Evolutionary conservation across 1,284 basidiomycete genomes (phyloP).

Genomic region (Sanguinoderma infundibulare): DNA sequence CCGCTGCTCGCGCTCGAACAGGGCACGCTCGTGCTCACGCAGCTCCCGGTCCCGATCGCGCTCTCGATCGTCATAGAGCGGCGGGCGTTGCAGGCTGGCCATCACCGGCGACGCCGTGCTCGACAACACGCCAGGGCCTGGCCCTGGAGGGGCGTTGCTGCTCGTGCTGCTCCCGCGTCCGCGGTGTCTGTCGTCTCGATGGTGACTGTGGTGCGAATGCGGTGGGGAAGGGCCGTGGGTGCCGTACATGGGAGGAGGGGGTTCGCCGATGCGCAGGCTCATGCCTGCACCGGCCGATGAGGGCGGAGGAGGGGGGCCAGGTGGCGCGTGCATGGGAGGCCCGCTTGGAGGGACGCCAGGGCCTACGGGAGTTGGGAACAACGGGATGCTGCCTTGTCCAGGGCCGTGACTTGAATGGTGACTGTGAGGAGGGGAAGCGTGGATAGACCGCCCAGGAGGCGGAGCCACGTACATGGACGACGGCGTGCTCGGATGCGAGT

Average conservation of each 20-base stretch:
- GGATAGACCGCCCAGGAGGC: constrained; percentile 16
- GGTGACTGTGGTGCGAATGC: constrained; percentile 19
- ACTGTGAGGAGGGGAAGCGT: constrained; percentile 20
- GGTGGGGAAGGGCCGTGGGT: constrained; percentile 17
- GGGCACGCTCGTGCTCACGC: constrained; percentile 16
- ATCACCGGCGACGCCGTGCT: constrained; percentile 33
- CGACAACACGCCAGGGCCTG: constrained; percentile 16
- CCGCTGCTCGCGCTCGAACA: constrained; percentile 3
- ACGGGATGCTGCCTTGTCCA: constrained; percentile 29
- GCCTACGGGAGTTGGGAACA: constrained; percentile 31
- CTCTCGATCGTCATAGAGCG: constrained; percentile 22
- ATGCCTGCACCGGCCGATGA: constrained; percentile 3
- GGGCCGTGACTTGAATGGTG: constrained; percentile 19
- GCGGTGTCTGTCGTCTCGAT: constrained; percentile 16
- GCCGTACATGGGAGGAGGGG: constrained; percentile 36
- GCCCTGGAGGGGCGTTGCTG: constrained; percentile 12
- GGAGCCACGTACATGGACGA: constrained; percentile 36
- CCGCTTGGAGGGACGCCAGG: constrained; percentile 27
- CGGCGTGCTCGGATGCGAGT: constrained; percentile 25
- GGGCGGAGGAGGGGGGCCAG: constrained; percentile 16
- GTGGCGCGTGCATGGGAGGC: constrained; percentile 15
- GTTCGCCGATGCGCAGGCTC: constrained; percentile 31
- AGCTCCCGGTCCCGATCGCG: constrained; percentile 16
- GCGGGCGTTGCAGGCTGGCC: constrained; percentile 36
- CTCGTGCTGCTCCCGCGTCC: constrained; percentile 22